Conservation (phyloP, 2,329 filamentous ascomycete genomes). For the Penicillium rolfsii region DNA sequence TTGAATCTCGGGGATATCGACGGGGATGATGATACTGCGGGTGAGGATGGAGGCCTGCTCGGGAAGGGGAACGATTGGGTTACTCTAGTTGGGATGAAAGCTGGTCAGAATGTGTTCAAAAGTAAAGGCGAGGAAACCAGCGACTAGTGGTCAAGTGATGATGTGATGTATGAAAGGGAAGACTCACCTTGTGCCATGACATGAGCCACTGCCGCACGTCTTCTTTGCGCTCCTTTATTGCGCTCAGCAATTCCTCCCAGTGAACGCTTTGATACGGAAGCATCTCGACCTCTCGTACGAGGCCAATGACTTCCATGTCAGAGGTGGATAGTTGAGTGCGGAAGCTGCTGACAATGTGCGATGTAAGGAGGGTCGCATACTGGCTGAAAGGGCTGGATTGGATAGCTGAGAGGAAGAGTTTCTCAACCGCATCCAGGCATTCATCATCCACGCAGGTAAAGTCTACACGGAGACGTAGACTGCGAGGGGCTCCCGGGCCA, state of each 20-base stretch:
- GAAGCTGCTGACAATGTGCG: conserved; percentile 54
- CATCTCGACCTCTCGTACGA: conserved; percentile 58
- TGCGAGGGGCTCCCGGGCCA: conserved; percentile 32
- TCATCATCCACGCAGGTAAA: conserved; percentile 80
- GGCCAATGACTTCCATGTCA: conserved; percentile 58
- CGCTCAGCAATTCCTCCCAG: conserved; percentile 58
- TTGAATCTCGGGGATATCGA: conserved; percentile 82
- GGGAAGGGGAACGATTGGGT: conserved; percentile 39
- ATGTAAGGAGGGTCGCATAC: conserved; percentile 56
- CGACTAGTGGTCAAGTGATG: background rate
- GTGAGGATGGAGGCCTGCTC: conserved; percentile 44
- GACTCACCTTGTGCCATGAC: conserved; percentile 60
- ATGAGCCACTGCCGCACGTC: conserved; percentile 57
- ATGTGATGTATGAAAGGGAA: conserved; percentile 1
- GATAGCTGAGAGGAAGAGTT: conserved; percentile 53
- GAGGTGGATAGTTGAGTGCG: conserved; percentile 51
- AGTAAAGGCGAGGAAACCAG: conserved; percentile 5
- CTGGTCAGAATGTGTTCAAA: conserved; percentile 10
- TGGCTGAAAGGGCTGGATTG: conserved; percentile 50
- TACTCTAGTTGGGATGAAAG: conserved; percentile 33
- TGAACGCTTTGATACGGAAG: conserved; percentile 56
- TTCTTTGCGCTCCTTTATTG: conserved; percentile 51
- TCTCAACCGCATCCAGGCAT: conserved; percentile 56
- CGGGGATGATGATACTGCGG: conserved; percentile 78
- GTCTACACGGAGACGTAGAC: conserved; percentile 65